phyloP scores from a whole-genome alignment of 2,329 filamentous ascomycete genomes.

The Alternaria arbusti region DNA sequence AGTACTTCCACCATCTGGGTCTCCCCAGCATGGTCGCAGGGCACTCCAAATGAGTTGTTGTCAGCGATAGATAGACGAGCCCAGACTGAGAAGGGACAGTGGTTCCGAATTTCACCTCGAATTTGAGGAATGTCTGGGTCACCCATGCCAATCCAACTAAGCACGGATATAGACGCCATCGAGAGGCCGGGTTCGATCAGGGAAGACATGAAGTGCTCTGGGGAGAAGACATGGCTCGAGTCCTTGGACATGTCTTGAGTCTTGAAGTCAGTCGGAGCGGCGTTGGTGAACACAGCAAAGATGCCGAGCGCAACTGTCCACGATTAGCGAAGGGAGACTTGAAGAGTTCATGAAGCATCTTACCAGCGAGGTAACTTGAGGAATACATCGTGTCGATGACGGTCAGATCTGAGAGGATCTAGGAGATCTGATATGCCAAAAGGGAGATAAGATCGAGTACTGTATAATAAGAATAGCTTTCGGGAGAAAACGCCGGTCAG shows the following conservation, averaged over 20 bases:
- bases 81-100: neutral
- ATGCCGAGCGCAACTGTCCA: neutral
- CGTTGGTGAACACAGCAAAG: neutral
- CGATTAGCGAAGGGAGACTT: neutral
- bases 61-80: neutral
- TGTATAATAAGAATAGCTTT: neutral
- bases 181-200: neutral
- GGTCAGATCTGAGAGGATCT: neutral
- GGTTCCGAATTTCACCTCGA: neutral
- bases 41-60: neutral
- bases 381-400: neutral
- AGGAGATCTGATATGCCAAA: neutral
- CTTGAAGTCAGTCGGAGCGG: neutral
- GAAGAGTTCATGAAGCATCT: neutral
- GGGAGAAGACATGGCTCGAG: neutral
- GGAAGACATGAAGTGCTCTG: neutral
- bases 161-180: neutral
- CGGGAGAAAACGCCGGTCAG: neutral
- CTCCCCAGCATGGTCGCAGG: neutral
- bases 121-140: neutral
- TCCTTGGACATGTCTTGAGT: neutral
- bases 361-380: neutral
- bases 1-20: neutral
- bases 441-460: neutral
- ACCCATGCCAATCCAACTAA: neutral